phyloP scores from a whole-genome alignment of 768 basidiomycete species.

The Suillus sp. region DNA sequence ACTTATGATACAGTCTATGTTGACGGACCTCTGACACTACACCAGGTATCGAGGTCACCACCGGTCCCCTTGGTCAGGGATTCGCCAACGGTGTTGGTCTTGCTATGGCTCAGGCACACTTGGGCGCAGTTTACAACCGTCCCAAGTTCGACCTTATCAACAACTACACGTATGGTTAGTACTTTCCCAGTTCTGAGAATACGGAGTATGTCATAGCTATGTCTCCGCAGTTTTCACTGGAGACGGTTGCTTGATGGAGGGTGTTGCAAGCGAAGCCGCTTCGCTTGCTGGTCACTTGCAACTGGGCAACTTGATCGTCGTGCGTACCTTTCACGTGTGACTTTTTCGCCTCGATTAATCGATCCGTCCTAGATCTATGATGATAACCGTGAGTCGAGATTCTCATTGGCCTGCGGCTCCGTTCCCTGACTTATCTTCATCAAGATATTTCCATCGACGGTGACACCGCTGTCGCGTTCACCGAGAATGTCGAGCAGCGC shows the following conservation, averaged over 20 bases:
- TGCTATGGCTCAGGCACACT: slow-evolving; percentile 90
- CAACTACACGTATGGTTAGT: slow-evolving; percentile 85
- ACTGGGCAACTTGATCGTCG: slow-evolving; percentile 89
- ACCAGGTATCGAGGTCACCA: slow-evolving; percentile 84
- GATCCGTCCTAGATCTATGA: slow-evolving; percentile 71
- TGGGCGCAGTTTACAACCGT: slow-evolving; percentile 89
- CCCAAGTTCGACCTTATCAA: slow-evolving; percentile 78
- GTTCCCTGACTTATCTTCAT: slow-evolving; percentile 3
- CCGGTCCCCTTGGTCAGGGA: slow-evolving; percentile 94
- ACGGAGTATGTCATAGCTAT: slow-evolving; percentile 10
- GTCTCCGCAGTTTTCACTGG: slow-evolving; percentile 73
- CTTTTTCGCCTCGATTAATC: slow-evolving; percentile 23
- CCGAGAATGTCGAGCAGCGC: slow-evolving; percentile 87
- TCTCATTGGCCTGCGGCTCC: slow-evolving; percentile 5
- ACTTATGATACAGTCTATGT: slow-evolving; percentile 8
- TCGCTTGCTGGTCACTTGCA: slow-evolving; percentile 93
- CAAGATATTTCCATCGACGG: slow-evolving; percentile 96
- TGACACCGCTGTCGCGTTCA: slow-evolving; percentile 89
- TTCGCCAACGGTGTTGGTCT: slow-evolving; percentile 93
- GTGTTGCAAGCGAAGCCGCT: slow-evolving; percentile 90
- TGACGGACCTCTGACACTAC: slow-evolving; percentile 7
- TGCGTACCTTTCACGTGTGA: slow-evolving; percentile 43
- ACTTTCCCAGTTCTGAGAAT: slow-evolving; percentile 7
- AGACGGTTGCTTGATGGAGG: slow-evolving; percentile 97
- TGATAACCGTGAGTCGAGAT: slow-evolving; percentile 76